Conservation (phyloP, 352 stramenopile species). For the Globisporangium splendens region DNA sequence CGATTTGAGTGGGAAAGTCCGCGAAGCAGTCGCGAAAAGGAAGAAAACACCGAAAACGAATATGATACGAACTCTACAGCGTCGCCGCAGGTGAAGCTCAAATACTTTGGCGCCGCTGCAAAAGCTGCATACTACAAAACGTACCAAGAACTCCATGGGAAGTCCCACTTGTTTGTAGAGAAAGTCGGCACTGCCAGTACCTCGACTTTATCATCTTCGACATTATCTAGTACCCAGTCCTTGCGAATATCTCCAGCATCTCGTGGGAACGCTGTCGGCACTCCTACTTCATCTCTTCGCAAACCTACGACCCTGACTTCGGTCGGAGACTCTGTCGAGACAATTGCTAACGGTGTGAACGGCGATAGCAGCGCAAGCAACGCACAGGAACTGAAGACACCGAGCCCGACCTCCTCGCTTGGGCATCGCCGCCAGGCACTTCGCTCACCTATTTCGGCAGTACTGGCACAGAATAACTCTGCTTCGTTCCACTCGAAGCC, state of each 20-base stretch:
- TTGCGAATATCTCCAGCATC: constrained; percentile 5
- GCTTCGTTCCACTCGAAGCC: constrained; percentile 11
- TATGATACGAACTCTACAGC: neutral
- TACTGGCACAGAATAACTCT: neutral
- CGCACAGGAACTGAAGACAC: neutral
- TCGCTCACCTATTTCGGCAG: constrained; percentile 7
- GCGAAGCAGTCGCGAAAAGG: neutral
- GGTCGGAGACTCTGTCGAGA: neutral
- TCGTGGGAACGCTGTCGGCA: neutral
- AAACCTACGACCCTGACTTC: constrained; percentile 6
- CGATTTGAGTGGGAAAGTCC: too few relatives aligned
- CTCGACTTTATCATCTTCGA: too few relatives aligned
- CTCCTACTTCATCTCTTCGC: neutral
- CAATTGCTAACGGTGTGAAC: too few relatives aligned
- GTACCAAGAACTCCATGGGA: constrained; percentile 52
- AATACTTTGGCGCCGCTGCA: constrained; percentile 48
- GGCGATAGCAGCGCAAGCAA: neutral
- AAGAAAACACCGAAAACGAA: constrained; percentile 15
- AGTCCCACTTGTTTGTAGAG: constrained; percentile 54
- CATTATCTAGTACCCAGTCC: too few relatives aligned
- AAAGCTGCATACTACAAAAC: constrained; percentile 51
- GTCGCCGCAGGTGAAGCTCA: constrained; percentile 10
- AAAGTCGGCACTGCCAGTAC: neutral
- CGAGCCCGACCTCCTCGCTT: neutral
- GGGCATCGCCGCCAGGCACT: constrained; percentile 13